Evolutionary conservation across 1,139 yeast species (phyloP), one percentile per base, ranked within the genome.

Genomic region (Pichia sp.): DNA sequence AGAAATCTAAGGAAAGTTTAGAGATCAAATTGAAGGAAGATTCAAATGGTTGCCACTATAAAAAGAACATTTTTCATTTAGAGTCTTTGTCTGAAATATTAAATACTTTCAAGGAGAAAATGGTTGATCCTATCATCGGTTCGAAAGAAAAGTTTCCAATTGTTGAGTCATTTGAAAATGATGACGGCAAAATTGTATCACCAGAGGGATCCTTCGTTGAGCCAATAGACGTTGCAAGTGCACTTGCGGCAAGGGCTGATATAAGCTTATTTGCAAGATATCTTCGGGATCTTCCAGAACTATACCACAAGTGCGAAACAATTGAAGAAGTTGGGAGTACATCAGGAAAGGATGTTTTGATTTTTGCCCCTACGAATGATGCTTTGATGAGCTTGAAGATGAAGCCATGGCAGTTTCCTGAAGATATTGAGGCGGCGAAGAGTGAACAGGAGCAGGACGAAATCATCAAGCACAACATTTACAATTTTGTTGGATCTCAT

Each of bases 401-500:
- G 57, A 85, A 85, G 64, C 90, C 90, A 40, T 85, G 90, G 90
- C 82, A 83, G 63, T 85, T 82, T 66, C 90, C 90, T 1, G 67
- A 64, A 8, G 49, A 52, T 40, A 34, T 57, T 16, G 51, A 40
- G 1, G 60, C 61, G 8, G 64, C 54, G 23, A 44, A 66, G 29
- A 78, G 75, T 31, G 71, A 73, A 31, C 34, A 42, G 15, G 57
- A 57, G 16, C 45, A 53, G 57, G 84, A 80, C 49, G 65, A 69
- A 38, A 72, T 76, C 0, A 74, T 79, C 6, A 66, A 69, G 13
- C 62, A 70, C 4, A 85, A 85, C 65, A 68, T 83, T 45, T 66
- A 75, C 47, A 71, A 72, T 58, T 85, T 82, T 62, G 74, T 84
- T 42, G 70, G 75, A 58, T 76, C 82, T 31, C 90, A 85, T 66